These are phyloP conservation scores for Pseudotsuga menziesii DNA, from an alignment of 75 land plant genomes.

Conservation along the genomic window DNA sequence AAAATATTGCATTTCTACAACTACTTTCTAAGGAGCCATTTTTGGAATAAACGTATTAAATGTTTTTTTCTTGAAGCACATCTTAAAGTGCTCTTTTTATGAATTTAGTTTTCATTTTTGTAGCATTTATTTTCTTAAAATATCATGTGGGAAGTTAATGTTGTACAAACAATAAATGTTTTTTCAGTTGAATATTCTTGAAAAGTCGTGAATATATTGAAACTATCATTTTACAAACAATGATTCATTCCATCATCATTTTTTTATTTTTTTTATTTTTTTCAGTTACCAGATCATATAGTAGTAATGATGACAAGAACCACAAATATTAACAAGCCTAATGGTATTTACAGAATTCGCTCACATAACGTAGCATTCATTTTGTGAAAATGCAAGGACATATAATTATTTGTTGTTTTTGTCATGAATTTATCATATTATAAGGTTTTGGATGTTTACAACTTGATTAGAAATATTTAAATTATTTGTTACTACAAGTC, in stretches of 20 bases:
- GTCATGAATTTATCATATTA: too few species aligned
- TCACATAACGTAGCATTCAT: constrained; percentile 65
- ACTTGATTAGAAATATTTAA: too few species aligned
- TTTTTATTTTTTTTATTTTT: not conserved
- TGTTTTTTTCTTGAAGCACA: not conserved
- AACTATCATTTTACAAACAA: not conserved
- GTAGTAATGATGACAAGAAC: constrained; percentile 64
- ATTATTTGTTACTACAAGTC: too few species aligned
- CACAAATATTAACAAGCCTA: constrained; percentile 91
- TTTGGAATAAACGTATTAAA: too few species aligned
- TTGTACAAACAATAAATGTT: not conserved
- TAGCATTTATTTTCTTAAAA: not conserved
- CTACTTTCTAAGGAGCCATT: too few species aligned
- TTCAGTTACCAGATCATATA: constrained; percentile 77
- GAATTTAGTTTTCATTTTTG: not conserved
- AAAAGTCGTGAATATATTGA: not conserved
- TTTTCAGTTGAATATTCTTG: not conserved
- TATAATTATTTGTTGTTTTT: too few species aligned
- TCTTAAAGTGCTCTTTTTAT: not conserved
- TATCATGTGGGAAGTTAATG: not conserved
- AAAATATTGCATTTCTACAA: too few species aligned
- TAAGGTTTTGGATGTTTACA: too few species aligned
- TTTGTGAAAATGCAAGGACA: too few species aligned
- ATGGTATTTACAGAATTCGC: constrained; percentile 85
- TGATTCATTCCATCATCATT: not conserved